Percentiles rank a stretch among this genome's conserved stretches.
These are phyloP conservation scores for Komagataella populi DNA, from an alignment of 805 yeast species.

Conservation along the genomic window DNA sequence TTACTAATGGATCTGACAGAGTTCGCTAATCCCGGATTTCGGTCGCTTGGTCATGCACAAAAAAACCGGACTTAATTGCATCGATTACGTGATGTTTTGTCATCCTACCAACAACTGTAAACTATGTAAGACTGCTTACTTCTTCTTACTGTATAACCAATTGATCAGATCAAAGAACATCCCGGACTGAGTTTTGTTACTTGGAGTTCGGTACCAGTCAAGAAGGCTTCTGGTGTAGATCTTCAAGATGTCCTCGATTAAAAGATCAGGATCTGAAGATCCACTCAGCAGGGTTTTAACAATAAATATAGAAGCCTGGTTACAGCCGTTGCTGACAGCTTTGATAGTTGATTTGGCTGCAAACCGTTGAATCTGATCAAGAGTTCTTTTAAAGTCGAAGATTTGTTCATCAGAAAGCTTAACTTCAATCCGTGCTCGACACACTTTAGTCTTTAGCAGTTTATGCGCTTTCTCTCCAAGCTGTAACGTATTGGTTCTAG, in stretches of 20 bases:
- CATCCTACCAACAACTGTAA: not conserved
- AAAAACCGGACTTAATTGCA: too few species aligned
- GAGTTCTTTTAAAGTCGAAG: slow-evolving; percentile 14
- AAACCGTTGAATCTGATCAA: slow-evolving; percentile 24
- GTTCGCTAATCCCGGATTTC: not conserved
- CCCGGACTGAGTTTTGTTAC: slow-evolving; percentile 34
- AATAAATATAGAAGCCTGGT: slow-evolving; percentile 51
- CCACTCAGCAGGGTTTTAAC: slow-evolving; percentile 37
- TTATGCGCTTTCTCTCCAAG: slow-evolving; percentile 69
- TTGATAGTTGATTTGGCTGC: slow-evolving; percentile 29
- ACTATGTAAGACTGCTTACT: not conserved
- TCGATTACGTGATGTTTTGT: too few species aligned
- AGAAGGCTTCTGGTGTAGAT: slow-evolving; percentile 43
- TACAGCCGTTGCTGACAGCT: slow-evolving; percentile 42
- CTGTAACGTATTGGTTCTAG: slow-evolving; percentile 52
- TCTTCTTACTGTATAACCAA: slow-evolving; percentile 35
- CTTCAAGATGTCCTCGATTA: slow-evolving; percentile 14
- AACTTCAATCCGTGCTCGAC: slow-evolving; percentile 25
- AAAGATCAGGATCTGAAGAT: slow-evolving; percentile 13
- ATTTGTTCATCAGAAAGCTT: slow-evolving; percentile 5
- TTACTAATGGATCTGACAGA: too few species aligned
- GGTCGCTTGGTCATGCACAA: too few species aligned
- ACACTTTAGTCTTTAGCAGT: slow-evolving; percentile 45
- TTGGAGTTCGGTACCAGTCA: slow-evolving; percentile 40
- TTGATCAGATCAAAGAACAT: slow-evolving; percentile 69